Evolutionary conservation across 192 early-diverging fungal genomes (phyloP).

Genomic region (Mortierella alpina): DNA sequence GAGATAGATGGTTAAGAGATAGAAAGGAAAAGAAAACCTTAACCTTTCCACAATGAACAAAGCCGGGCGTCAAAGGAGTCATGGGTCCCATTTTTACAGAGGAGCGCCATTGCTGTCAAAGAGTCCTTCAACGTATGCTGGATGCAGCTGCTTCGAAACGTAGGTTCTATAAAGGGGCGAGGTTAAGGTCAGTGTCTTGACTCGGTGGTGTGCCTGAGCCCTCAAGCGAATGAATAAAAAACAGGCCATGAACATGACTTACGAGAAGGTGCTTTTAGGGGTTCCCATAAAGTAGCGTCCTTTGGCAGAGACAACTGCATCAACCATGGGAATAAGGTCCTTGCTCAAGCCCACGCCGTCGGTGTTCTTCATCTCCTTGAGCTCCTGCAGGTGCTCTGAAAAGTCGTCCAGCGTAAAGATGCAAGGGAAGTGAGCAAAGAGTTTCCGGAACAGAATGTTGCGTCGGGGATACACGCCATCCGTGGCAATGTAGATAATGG

Average conservation of each 20-base stretch:
- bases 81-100: neutral
- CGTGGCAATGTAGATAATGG: constrained; percentile 55
- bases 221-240: neutral
- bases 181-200: neutral
- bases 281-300: constrained; percentile 64
- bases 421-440: constrained; percentile 64
- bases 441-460: constrained; percentile 49
- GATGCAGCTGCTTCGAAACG: constrained; percentile 47
- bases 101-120: constrained; percentile 11
- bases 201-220: neutral
- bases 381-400: constrained; percentile 32
- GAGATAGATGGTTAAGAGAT: neutral
- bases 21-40: neutral
- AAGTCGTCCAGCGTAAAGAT: constrained; percentile 65
- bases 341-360: constrained; percentile 59
- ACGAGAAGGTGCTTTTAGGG: constrained; percentile 60
- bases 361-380: constrained; percentile 48
- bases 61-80: neutral
- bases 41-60: neutral
- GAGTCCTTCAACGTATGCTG: constrained; percentile 37
- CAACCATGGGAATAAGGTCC: constrained; percentile 66
- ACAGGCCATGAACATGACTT: constrained; percentile 4
- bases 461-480: constrained; percentile 49
- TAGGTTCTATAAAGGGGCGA: constrained; percentile 22
- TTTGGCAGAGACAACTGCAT: constrained; percentile 63